Evolutionary conservation across 2,329 filamentous ascomycete species (phyloP).

Genomic region (Xylariaceae sp.): DNA sequence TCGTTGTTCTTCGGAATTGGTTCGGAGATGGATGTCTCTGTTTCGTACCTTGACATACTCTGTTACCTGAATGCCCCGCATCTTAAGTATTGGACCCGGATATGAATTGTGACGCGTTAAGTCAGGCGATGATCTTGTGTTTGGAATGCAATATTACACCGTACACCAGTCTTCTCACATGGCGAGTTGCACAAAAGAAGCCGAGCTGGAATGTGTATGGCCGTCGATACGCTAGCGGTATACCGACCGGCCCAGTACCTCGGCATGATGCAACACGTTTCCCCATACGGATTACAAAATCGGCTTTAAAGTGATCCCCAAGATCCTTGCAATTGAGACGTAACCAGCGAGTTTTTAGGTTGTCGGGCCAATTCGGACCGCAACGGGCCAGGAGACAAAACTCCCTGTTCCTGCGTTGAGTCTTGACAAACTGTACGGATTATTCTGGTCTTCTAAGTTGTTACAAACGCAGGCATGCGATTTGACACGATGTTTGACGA

Average conservation of each 20-base stretch:
- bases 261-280: background rate
- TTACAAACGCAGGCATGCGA: too few species aligned
- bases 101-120: background rate
- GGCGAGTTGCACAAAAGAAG: background rate
- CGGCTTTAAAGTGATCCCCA: background rate
- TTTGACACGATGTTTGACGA: too few species aligned
- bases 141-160: background rate
- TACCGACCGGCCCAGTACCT: background rate
- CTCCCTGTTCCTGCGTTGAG: too few species aligned
- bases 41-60: constrained; percentile 65
- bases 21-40: background rate
- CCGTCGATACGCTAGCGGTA: background rate
- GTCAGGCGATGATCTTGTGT: background rate
- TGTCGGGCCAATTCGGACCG: too few species aligned
- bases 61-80: constrained; percentile 70
- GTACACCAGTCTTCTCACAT: too few species aligned
- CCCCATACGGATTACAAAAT: background rate
- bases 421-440: too few species aligned
- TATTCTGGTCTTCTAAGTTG: too few species aligned
- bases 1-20: background rate
- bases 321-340: too few species aligned
- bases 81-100: constrained; percentile 32
- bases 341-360: too few species aligned
- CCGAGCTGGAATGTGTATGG: background rate
- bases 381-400: too few species aligned